Evolutionary conservation across 208 protist genomes (phyloP).

Genomic region (Balamuthia mandrillaris): DNA sequence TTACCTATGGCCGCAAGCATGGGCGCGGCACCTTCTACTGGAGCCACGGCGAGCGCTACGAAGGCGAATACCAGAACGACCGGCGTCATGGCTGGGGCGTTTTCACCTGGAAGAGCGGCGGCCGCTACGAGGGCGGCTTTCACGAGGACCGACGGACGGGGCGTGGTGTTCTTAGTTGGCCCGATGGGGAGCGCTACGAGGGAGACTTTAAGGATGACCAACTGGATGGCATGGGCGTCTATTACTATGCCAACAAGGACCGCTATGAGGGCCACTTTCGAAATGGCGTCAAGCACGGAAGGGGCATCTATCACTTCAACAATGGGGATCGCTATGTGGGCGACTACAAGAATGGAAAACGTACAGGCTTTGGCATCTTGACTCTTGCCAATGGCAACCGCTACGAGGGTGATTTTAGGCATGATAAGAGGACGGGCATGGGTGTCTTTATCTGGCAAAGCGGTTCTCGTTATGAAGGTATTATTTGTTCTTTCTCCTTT

Average conservation of each 20-base stretch:
- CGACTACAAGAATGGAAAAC: not conserved
- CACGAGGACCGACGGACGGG: constrained; percentile 10
- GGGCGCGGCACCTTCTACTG: not conserved
- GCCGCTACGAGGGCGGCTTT: constrained; percentile 22
- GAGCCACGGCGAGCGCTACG: not conserved
- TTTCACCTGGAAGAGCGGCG: constrained; percentile 9
- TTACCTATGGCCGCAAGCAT: not conserved
- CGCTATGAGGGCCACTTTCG: constrained; percentile 8
- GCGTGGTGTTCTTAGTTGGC: not conserved
- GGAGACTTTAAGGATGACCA: not conserved
- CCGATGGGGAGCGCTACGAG: constrained; percentile 13
- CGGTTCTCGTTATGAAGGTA: constrained; percentile 6
- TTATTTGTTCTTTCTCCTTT: not conserved
- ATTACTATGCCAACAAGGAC: constrained; percentile 11
- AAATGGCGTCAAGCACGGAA: not conserved
- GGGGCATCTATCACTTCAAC: not conserved
- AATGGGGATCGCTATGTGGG: not conserved
- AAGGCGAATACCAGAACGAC: not conserved
- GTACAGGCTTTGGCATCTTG: not conserved
- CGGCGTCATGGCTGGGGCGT: not conserved
- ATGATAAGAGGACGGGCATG: not conserved
- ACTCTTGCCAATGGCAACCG: constrained; percentile 20
- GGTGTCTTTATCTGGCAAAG: constrained; percentile 6
- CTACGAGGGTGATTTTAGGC: constrained; percentile 14
- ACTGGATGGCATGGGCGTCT: not conserved